Evolutionary conservation across 2,329 filamentous ascomycete genomes (phyloP), one percentile per base, ranked within the genome.

Genomic region (Ascochyta clinopodiicola): DNA sequence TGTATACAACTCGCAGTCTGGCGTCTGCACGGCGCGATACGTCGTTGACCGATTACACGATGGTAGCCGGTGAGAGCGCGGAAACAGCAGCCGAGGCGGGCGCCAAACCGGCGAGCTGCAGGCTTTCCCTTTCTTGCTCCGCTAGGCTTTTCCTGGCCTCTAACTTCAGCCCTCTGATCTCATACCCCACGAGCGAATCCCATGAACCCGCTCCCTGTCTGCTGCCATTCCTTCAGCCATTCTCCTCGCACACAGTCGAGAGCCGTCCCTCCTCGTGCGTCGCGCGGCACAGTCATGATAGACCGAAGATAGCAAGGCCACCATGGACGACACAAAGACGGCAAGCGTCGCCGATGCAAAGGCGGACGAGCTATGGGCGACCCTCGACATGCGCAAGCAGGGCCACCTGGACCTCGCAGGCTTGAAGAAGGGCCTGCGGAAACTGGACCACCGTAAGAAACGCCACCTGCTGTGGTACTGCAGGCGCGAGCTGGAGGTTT

Each of bases 361-460:
- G 70, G 86, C 97, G 68, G 88, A 92, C 78, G 84, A 87, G 75
- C 85, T 98, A 70, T 98, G 94, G 93, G 81, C 80, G 72, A 88
- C 86, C 69, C 84, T 99, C 64, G 92, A 96, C 76, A 88, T 88
- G 63, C 85, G 87, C 62, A 83, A 84, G 56, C 87, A 88, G 67
- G 91, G 91, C 56, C 88, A 91, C 74, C 82, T 99, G 67, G 93
- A 98, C 77, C 81, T 96, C 62, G 87, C 89, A 74, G 92, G 87
- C 29, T 80, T 99, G 66, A 89, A 93, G 78, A 91, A 87, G 78
- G 95, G 94, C 4, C 79, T 99, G 71, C 87, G 83, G 74, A 90
- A 88, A 77, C 92, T 98, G 70, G 93, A 98, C 75, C 95, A 99
- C 75, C 95, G 92, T 96, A 79, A 79, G 88, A 39, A 13, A 35